Evolutionary conservation across 2,329 filamentous ascomycete species (phyloP).

Genomic region (Piedraia hortae): DNA sequence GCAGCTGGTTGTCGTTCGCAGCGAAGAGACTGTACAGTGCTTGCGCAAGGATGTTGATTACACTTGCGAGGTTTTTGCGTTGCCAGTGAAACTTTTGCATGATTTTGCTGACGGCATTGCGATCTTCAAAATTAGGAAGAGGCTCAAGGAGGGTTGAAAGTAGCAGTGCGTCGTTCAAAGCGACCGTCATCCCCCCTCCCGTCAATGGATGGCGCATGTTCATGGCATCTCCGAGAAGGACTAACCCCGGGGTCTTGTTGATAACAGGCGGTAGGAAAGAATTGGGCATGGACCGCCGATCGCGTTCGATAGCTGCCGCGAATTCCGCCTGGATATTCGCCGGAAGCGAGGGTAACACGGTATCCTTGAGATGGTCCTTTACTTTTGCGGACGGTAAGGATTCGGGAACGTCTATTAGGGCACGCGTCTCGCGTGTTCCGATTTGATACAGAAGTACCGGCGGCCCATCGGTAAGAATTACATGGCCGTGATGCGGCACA

Average conservation of each 20-base stretch:
- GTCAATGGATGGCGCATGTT: constrained; percentile 99
- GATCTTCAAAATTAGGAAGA: constrained; percentile 43
- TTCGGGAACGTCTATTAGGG: constrained; percentile 64
- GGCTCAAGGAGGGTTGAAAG: constrained; percentile 50
- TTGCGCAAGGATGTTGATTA: constrained; percentile 95
- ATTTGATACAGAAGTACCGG: constrained; percentile 93
- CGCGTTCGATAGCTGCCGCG: constrained; percentile 43
- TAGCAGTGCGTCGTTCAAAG: constrained; percentile 69
- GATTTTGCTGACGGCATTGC: constrained; percentile 33
- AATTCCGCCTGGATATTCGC: constrained; percentile 44
- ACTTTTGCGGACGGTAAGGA: constrained; percentile 45
- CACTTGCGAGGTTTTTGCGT: constrained; percentile 53
- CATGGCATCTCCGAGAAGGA: constrained; percentile 77
- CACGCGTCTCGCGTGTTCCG: constrained; percentile 75
- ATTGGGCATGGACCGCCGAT: constrained; percentile 79
- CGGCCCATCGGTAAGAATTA: constrained; percentile 49
- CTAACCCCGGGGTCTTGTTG: constrained; percentile 40
- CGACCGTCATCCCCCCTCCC: constrained; percentile 93
- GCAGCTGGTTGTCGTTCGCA: constrained; percentile 50
- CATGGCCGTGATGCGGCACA: constrained; percentile 50
- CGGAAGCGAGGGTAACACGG: constrained; percentile 55
- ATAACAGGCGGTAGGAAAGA: constrained; percentile 66
- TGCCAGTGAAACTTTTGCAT: constrained; percentile 63
- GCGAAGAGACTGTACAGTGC: constrained; percentile 81
- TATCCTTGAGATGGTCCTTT: constrained; percentile 48